Evolutionary conservation across 192 early-diverging fungal species (phyloP).

Genomic region (Coemansia sp.): DNA sequence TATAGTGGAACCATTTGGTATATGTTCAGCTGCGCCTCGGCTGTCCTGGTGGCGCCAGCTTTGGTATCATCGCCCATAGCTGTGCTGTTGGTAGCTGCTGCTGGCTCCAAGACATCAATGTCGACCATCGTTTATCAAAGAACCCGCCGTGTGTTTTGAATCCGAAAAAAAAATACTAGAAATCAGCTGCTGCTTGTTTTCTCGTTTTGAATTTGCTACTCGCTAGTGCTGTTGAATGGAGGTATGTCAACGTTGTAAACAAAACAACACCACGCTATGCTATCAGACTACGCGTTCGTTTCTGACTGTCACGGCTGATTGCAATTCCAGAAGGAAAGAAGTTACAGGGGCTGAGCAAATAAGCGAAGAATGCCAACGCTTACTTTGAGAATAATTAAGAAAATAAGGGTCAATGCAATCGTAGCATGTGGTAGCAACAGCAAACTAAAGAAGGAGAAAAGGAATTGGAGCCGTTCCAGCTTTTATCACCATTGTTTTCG

Average conservation of each 20-base stretch:
- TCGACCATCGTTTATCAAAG: not conserved
- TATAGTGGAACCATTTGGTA: constrained; percentile 40
- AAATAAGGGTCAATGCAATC: constrained; percentile 1
- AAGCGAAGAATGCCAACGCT: not conserved
- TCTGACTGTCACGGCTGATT: not conserved
- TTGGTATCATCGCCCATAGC: not conserved
- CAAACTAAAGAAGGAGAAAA: not conserved
- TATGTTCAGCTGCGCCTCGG: constrained; percentile 31
- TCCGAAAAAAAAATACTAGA: not conserved
- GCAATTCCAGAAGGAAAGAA: not conserved
- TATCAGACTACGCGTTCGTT: not conserved
- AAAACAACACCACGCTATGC: too few species aligned
- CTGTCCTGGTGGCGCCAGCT: not conserved
- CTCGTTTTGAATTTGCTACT: too few species aligned
- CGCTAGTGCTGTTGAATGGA: too few species aligned
- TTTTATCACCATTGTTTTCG: too few species aligned
- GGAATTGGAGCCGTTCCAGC: not conserved
- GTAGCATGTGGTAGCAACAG: not conserved
- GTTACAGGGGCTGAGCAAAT: not conserved
- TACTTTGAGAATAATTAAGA: not conserved
- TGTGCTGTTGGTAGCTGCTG: not conserved
- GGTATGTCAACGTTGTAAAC: too few species aligned
- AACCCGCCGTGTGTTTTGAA: not conserved
- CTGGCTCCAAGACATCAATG: not conserved
- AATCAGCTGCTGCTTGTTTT: too few species aligned